Base-by-base conservation (phyloP, 768 basidiomycete genomes). In the Mycena floridula region DNA sequence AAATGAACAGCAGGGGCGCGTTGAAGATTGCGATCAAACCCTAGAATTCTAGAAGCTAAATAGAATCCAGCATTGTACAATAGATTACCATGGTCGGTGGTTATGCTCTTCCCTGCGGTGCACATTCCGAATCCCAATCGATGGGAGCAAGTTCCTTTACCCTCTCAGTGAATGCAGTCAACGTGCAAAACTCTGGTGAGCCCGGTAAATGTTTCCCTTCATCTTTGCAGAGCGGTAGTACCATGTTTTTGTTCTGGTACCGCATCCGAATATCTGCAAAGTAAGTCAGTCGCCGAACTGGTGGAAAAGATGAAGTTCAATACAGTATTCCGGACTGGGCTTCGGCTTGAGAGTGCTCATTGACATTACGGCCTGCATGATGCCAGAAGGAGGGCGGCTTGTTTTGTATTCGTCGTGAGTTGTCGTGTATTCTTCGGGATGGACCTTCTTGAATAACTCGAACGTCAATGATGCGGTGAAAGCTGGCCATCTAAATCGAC, bases 391-490 rank as follows among this genome's bases (percentile, higher is more conserved):
- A 38, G 24, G 35, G 43, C 27, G 32, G 48, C 21, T 44, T n/a
- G n/a, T n/a, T n/a, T n/a, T n/a, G n/a, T n/a, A n/a, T n/a, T n/a
- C n/a, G n/a, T n/a, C n/a, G n/a, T n/a, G n/a, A 38, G 23, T 43
- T 25, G 37, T 45, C 6, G 46, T 37, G 13, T 50, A 50, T 5
- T 27, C 24, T 21, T 52, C 27, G n/a, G n/a, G n/a, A n/a, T n/a
- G n/a, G n/a, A n/a, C n/a, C 50, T 65, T 68, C 51, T 69, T 74
- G 67, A 85, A 88, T 8, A 89, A 70, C 57, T 89, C 87, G 54
- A 88, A 85, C 0, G 82, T 82, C 25, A 89, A 70, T 0, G 80
- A 76, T 2, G 84, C 79, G 1, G 85, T 82, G 61, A 88, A 88
- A 3, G 82, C 74, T 6, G 82, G 84, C 85, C 86, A 88, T 52